Conservation (phyloP, 2,329 filamentous ascomycete genomes). For the Aspergillus latus region DNA sequence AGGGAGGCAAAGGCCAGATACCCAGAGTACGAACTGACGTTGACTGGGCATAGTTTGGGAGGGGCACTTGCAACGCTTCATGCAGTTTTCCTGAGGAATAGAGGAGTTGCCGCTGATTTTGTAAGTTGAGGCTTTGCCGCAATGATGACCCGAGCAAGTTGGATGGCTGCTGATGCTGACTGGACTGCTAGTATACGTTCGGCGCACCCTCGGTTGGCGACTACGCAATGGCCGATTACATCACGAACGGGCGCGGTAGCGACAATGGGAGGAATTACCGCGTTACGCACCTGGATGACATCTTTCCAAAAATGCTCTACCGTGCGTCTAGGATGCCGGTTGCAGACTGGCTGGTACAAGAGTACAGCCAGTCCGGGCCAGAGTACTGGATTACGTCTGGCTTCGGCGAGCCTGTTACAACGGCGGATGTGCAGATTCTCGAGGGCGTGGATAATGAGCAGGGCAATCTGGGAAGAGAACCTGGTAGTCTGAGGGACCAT, state of each 20-base stretch:
- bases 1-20: constrained; percentile 37
- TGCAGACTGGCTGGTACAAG: neutral
- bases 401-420: neutral
- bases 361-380: constrained; percentile 16
- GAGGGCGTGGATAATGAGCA: constrained; percentile 18
- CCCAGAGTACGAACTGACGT: constrained; percentile 43
- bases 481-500: constrained; percentile 1
- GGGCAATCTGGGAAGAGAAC: constrained; percentile 8
- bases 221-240: constrained; percentile 29
- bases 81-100: constrained; percentile 42
- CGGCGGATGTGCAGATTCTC: constrained; percentile 33
- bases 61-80: constrained; percentile 50
- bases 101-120: constrained; percentile 40
- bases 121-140: constrained; percentile 27
- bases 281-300: constrained; percentile 35
- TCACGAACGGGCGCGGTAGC: constrained; percentile 25
- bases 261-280: constrained; percentile 28
- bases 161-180: neutral
- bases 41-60: constrained; percentile 51
- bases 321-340: neutral
- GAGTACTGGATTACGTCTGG: constrained; percentile 17
- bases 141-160: too few species aligned
- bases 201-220: constrained; percentile 41
- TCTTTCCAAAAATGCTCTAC: neutral
- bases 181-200: constrained; percentile 35